These are phyloP conservation scores for Hyaloperonospora brassicae DNA, from an alignment of 352 stramenopile genomes.

Conservation along the genomic window DNA sequence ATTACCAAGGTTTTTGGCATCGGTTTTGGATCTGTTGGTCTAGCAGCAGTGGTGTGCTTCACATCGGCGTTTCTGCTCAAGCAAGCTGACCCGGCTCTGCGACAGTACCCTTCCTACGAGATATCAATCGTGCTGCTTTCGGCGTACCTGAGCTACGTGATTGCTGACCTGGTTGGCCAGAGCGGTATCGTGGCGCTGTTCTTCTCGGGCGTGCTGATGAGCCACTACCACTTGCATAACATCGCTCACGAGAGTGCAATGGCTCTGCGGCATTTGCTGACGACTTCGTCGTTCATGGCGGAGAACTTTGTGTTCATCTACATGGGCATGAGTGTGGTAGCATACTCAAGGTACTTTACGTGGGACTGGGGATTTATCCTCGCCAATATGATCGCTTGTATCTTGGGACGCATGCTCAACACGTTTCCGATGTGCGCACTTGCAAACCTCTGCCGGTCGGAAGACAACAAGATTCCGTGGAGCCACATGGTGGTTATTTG, in stretches of 20 bases:
- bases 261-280: slow-evolving; percentile 54
- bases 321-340: slow-evolving; percentile 61
- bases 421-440: slow-evolving; percentile 65
- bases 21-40: slow-evolving; percentile 37
- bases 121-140: slow-evolving; percentile 71
- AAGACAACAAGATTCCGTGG: slow-evolving; percentile 39
- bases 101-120: slow-evolving; percentile 57
- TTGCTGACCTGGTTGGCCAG: slow-evolving; percentile 50
- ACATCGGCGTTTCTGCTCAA: slow-evolving; percentile 48
- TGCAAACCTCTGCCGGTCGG: slow-evolving; percentile 39
- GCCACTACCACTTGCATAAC: slow-evolving; percentile 69
- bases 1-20: slow-evolving; percentile 43
- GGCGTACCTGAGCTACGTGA: slow-evolving; percentile 66
- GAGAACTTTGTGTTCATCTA: slow-evolving; percentile 76
- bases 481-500: slow-evolving; percentile 83
- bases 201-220: slow-evolving; percentile 81
- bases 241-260: slow-evolving; percentile 48
- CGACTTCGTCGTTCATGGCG: slow-evolving; percentile 53
- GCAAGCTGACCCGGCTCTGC: slow-evolving; percentile 38
- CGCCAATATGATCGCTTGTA: slow-evolving; percentile 35
- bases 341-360: slow-evolving; percentile 44
- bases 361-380: slow-evolving; percentile 67
- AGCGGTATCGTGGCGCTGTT: slow-evolving; percentile 89
- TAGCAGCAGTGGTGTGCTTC: slow-evolving; percentile 46
- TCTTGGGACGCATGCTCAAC: slow-evolving; percentile 52